Evolutionary conservation across 306 rosid species (phyloP), one percentile per base, ranked within the genome.

Genomic region (Citrullus mucosospermus): DNA sequence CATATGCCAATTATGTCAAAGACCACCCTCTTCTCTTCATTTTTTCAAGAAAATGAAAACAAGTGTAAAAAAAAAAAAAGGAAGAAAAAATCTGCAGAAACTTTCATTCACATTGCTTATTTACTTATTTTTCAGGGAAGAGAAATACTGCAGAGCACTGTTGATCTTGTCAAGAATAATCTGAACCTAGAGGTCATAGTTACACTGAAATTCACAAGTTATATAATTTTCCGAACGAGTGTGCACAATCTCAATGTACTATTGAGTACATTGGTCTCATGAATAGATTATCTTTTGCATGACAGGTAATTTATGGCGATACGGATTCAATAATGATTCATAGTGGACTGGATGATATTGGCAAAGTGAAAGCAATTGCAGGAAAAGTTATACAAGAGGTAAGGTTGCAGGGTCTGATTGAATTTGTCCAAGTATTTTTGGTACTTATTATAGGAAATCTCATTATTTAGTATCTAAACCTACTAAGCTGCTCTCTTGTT

Each of bases 281-380:
- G 72, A 22, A 61, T 43, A 6, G 30, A 74, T 38, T 82, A 75
- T 66, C n/a, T 83, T 83, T 70, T 82, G 60, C 79, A 68, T 71
- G 61, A 69, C 81, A 95, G 99, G 97, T 95, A 61, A 95, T 95
- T 61, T 95, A 95, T 76, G 98, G 98, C 4, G 98, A 95, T 78
- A 95, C 98, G 8, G 98, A 92, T 88, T 95, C 98, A 80, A 95
- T 95, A 68, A 95, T 95, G 98, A 89, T 95, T 85, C 87, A 92
- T 84, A 95, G 97, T 74, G 97, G 99, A 44, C 90, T 95, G 72
- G 99, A 95, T 83, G 97, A 92, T 81, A 83, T 92, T 85, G 82
- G 80, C 12, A 83, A 91, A 86, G 96, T 93, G 80, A 95, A 90
- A 84, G 83, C 88, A 80, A 88, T 92, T 68, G 92, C 99, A 59